Evolutionary conservation across 2,329 filamentous ascomycete genomes (phyloP).

Genomic region (Talaromyces sp.): DNA sequence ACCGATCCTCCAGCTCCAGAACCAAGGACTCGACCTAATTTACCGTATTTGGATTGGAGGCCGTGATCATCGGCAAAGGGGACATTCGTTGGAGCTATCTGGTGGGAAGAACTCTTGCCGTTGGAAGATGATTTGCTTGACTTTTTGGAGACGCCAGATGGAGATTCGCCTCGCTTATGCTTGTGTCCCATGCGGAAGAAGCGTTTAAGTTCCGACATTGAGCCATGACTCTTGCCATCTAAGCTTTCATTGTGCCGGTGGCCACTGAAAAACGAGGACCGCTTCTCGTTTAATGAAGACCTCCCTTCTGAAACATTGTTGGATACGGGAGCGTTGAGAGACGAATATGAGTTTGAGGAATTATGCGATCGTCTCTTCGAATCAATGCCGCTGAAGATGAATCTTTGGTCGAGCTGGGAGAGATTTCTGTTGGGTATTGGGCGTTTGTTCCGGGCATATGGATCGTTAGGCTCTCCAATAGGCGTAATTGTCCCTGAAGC

Average conservation of each 20-base stretch:
- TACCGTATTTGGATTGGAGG: slow-evolving; percentile 85
- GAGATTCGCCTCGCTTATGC: slow-evolving; percentile 58
- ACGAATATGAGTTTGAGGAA: slow-evolving; percentile 17
- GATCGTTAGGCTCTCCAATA: slow-evolving; percentile 73
- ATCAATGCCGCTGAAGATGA: slow-evolving; percentile 76
- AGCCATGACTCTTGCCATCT: slow-evolving; percentile 59
- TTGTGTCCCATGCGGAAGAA: slow-evolving; percentile 79
- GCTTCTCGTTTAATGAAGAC: slow-evolving; percentile 40
- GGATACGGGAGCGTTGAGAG: neutral
- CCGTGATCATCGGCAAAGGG: slow-evolving; percentile 95
- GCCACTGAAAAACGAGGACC: slow-evolving; percentile 49
- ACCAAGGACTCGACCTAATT: slow-evolving; percentile 88
- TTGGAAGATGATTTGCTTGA: slow-evolving; percentile 41
- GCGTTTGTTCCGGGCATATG: slow-evolving; percentile 78
- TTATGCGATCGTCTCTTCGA: slow-evolving; percentile 57
- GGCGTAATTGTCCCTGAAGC: slow-evolving; percentile 74
- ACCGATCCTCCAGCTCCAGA: slow-evolving; percentile 94
- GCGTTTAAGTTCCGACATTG: slow-evolving; percentile 92
- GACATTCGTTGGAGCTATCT: slow-evolving; percentile 49
- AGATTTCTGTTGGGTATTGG: slow-evolving; percentile 63
- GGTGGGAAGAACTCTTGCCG: slow-evolving; percentile 51
- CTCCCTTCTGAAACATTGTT: neutral
- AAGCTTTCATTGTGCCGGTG: slow-evolving; percentile 29
- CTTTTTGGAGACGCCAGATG: slow-evolving; percentile 56
- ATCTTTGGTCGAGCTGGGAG: slow-evolving; percentile 69